A percentile compares a stretch with the other conserved stretches of the same genome.
Evolutionary conservation across 169 alveolate species (phyloP).

Genomic region (Babesia bovis): DNA sequence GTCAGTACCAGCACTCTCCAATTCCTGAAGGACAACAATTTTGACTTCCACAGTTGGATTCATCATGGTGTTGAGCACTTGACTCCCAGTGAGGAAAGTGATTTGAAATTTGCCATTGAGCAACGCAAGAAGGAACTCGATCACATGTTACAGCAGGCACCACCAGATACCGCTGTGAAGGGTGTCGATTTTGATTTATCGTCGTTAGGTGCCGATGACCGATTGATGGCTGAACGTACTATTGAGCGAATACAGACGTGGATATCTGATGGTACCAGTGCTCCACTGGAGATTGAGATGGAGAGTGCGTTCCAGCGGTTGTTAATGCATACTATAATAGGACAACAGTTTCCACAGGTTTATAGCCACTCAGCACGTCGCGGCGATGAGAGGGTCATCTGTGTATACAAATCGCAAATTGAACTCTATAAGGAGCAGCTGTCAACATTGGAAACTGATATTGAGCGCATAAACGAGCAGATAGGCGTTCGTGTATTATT

Average conservation of each 20-base stretch:
- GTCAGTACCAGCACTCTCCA: slow-evolving; percentile 77
- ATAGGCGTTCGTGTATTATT: slow-evolving; percentile 83
- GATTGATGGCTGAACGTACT: slow-evolving; percentile 64
- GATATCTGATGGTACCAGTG: slow-evolving; percentile 26
- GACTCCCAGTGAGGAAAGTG: slow-evolving; percentile 77
- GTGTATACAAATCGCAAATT: slow-evolving; percentile 74
- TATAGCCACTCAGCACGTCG: slow-evolving; percentile 76
- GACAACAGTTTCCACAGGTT: slow-evolving; percentile 78
- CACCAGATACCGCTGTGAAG: not conserved
- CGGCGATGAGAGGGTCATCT: slow-evolving; percentile 69
- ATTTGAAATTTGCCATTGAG: slow-evolving; percentile 59
- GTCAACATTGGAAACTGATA: slow-evolving; percentile 55
- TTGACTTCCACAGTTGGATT: slow-evolving; percentile 85
- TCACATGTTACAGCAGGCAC: slow-evolving; percentile 38
- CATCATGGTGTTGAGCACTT: slow-evolving; percentile 78
- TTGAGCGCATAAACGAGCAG: slow-evolving; percentile 67
- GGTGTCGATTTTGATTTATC: slow-evolving; percentile 20
- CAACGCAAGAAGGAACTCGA: slow-evolving; percentile 64
- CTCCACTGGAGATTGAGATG: slow-evolving; percentile 79
- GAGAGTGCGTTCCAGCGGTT: slow-evolving; percentile 84
- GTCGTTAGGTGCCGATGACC: slow-evolving; percentile 66
- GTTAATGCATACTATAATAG: slow-evolving; percentile 82
- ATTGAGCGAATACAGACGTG: slow-evolving; percentile 58
- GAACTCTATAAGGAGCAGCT: slow-evolving; percentile 76
- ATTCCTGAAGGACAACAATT: slow-evolving; percentile 81